Conservation (phyloP, 2,329 filamentous ascomycete genomes). For the Dothiorella sarmentorum region DNA sequence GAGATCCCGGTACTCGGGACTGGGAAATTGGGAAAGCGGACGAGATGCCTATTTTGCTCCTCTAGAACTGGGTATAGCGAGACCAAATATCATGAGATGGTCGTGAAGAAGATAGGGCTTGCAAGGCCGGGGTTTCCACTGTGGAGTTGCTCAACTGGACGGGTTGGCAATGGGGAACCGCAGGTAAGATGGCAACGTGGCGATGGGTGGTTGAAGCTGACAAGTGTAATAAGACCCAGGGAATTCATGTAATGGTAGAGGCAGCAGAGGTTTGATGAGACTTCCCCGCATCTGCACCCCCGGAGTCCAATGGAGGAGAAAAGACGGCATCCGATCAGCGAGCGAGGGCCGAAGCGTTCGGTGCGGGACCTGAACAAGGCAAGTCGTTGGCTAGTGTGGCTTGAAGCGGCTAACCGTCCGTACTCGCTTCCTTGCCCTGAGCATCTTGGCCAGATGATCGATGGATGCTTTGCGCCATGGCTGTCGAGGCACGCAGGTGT, state of each 20-base stretch:
- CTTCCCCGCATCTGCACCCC: conserved; percentile 12
- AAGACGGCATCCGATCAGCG: background rate
- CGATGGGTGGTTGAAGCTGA: background rate
- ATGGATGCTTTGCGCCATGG: background rate
- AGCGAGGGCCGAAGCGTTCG: conserved; percentile 10
- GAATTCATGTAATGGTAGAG: background rate
- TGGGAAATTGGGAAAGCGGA: background rate
- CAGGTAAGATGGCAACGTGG: background rate
- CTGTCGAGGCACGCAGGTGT: background rate
- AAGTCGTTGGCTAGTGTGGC: background rate
- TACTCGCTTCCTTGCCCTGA: conserved; percentile 1
- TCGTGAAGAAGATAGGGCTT: background rate
- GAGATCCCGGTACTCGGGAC: background rate
- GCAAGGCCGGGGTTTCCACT: background rate
- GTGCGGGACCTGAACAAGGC: background rate
- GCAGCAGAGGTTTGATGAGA: conserved; percentile 3
- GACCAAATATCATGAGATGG: no score
- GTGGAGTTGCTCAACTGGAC: background rate
- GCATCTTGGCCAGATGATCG: background rate
- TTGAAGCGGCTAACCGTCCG: background rate
- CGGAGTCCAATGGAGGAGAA: conserved; percentile 3
- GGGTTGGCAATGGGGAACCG: background rate
- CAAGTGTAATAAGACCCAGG: background rate
- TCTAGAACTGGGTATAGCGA: no score
- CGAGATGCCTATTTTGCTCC: background rate